Conservation (phyloP, 495 filamentous ascomycete species). For the Neurospora africana region DNA sequence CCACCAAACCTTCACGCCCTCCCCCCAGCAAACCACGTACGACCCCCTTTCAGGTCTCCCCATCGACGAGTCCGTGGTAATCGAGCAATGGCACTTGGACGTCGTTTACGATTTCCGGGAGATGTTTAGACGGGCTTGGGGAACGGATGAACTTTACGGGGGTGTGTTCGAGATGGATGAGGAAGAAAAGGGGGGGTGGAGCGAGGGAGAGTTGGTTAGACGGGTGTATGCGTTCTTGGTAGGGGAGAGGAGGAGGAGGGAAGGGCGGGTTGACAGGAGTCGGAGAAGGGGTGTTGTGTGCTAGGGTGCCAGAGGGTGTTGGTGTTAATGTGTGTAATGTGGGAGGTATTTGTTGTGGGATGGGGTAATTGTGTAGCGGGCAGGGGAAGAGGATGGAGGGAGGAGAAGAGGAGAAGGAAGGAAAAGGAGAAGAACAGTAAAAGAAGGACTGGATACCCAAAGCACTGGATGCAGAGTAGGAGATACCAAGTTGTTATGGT, state of each 20-base stretch:
- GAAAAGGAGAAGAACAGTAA: background rate
- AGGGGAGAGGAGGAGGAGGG: conserved; percentile 31
- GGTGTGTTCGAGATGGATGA: background rate
- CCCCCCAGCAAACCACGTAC: background rate
- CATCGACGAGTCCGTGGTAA: conserved; percentile 21
- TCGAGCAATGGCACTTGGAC: conserved; percentile 44
- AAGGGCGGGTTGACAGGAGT: conserved; percentile 8
- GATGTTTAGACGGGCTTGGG: conserved; percentile 18
- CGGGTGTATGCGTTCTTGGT: conserved; percentile 40
- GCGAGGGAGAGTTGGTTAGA: conserved; percentile 33
- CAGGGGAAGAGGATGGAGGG: background rate
- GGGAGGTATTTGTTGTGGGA: background rate
- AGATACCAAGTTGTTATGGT: background rate
- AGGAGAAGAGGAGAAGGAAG: background rate
- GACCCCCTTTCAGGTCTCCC: background rate
- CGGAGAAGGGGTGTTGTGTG: background rate
- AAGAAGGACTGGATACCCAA: background rate
- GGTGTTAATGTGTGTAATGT: too few species aligned
- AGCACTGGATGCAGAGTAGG: background rate
- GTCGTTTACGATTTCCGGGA: conserved; percentile 35
- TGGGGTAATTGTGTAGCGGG: background rate
- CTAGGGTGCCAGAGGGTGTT: too few species aligned
- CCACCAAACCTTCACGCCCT: background rate
- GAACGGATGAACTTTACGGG: background rate
- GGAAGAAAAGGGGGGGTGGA: conserved; percentile 23